Conservation (phyloP, 805 yeast genomes). For the Metschnikowia lunata region DNA sequence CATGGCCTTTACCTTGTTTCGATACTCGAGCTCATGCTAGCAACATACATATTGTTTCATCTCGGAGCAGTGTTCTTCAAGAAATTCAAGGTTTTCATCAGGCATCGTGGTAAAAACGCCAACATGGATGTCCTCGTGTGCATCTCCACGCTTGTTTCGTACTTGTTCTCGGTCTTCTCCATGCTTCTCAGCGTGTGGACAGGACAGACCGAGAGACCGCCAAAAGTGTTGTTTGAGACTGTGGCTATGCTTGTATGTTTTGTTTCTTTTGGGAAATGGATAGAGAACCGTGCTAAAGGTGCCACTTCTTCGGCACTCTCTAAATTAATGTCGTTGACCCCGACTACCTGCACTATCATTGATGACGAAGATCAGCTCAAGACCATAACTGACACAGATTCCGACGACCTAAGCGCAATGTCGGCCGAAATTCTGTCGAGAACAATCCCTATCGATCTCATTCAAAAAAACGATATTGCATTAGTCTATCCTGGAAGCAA, state of each 20-base stretch:
- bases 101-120: slow-evolving; percentile 53
- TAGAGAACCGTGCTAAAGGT: slow-evolving; percentile 90
- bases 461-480: slow-evolving; percentile 75
- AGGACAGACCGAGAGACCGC: slow-evolving; percentile 42
- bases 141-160: slow-evolving; percentile 77
- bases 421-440: slow-evolving; percentile 35
- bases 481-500: slow-evolving; percentile 81
- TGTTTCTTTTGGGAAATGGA: slow-evolving; percentile 84
- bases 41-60: slow-evolving; percentile 57
- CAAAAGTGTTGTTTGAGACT: slow-evolving; percentile 80
- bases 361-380: slow-evolving; percentile 34
- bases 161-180: slow-evolving; percentile 63
- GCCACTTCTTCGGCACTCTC: slow-evolving; percentile 88
- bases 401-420: slow-evolving; percentile 5
- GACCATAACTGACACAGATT: not conserved
- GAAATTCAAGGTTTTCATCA: slow-evolving; percentile 61
- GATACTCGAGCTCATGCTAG: slow-evolving; percentile 52
- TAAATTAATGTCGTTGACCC: slow-evolving; percentile 72
- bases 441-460: slow-evolving; percentile 64
- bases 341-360: slow-evolving; percentile 67
- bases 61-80: slow-evolving; percentile 66
- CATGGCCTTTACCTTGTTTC: slow-evolving; percentile 67
- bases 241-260: slow-evolving; percentile 78
- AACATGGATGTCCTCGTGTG: slow-evolving; percentile 93
- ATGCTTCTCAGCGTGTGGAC: slow-evolving; percentile 46